Base-by-base conservation (phyloP, 2,329 filamentous ascomycete species). In the Leptosphaerulina australis region DNA sequence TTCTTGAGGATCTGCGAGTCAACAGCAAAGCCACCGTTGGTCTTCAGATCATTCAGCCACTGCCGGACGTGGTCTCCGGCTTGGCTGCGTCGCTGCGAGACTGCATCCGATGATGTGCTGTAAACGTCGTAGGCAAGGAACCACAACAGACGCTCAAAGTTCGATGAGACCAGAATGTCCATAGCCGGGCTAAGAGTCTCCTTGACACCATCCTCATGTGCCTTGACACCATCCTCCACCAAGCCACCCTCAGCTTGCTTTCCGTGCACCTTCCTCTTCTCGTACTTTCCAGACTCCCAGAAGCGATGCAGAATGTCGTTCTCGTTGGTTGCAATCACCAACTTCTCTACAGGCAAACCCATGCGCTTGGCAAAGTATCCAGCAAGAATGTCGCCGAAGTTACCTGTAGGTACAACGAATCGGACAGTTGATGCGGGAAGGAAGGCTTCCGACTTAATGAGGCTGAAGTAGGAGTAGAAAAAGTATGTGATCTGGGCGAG, bases 401-500 rank as follows among this genome's bases (percentile, higher is more conserved):
- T 97, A 47, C 94, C 94, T 0, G 92, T 95, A 2, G 94, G 94
- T 0, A 96, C 91, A 7, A 96, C 89, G 66, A 92, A 96, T 53
- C 92, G 87, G 29, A 94, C 81, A 28, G 62, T 85, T 61, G 89
- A 83, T 60, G 65, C 67, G 30, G 87, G 66, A 50, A 84, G 81
- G 72, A 88, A 88, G 12, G 77, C 74, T 0, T 81, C 68, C 3
- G 83, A 83, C 40, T 81, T 78, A 53, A 80, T 81, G 25, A 99
- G 85, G 11, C 86, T 79, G 76, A 97, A 96, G 81, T 97, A 97
- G 10, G 94, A 86, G 74, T 94, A 82, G 79, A 97, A 96, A 81
- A 96, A 99, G 82, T 96, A 97, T 53, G 90, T 91, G 58, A 96
- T 97, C 77, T 99, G 94, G 10, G 94, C 93, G 28, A 99, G 83